These are phyloP conservation scores for Camptophora hylomeconis DNA, from an alignment of 2,329 filamentous ascomycete genomes.

Conservation along the genomic window DNA sequence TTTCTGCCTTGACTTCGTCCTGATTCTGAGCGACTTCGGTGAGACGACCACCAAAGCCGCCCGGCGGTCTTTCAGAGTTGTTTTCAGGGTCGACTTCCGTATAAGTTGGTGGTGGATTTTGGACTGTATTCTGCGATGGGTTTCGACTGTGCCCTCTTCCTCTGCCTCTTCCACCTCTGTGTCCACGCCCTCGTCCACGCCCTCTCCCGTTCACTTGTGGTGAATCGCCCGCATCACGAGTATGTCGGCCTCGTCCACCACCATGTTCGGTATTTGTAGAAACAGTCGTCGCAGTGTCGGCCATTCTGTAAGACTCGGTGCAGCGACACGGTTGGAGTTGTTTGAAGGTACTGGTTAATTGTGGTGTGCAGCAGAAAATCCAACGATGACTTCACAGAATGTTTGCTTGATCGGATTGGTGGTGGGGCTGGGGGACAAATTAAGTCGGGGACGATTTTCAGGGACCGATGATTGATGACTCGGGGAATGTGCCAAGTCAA, in stretches of 20 bases:
- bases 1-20: conserved; percentile 16
- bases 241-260: conserved; percentile 9
- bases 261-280: conserved; percentile 6
- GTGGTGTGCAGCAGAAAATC: conserved; percentile 1
- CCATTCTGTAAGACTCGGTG: conserved; percentile 8
- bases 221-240: conserved; percentile 1
- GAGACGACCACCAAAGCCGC: conserved; percentile 34
- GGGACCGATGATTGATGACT: no score
- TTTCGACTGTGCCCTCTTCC: conserved; percentile 67
- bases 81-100: conserved; percentile 23
- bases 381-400: conserved; percentile 5
- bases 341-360: not conserved
- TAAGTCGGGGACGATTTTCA: no score
- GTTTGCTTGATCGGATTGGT: no score
- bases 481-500: no score
- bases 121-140: conserved; percentile 52
- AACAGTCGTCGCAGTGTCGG: not conserved
- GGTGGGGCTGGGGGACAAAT: no score
- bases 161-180: conserved; percentile 70
- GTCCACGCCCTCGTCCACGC: conserved; percentile 48
- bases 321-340: not conserved
- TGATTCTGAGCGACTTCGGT: conserved; percentile 30
- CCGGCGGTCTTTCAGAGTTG: conserved; percentile 26
- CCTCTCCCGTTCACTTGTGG: conserved; percentile 13
- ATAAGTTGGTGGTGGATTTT: conserved; percentile 4